A percentile compares a stretch with the other conserved stretches of the same genome.
Conservation (phyloP, 1,139 yeast species). For the Suhomyces chickasaworum region DNA sequence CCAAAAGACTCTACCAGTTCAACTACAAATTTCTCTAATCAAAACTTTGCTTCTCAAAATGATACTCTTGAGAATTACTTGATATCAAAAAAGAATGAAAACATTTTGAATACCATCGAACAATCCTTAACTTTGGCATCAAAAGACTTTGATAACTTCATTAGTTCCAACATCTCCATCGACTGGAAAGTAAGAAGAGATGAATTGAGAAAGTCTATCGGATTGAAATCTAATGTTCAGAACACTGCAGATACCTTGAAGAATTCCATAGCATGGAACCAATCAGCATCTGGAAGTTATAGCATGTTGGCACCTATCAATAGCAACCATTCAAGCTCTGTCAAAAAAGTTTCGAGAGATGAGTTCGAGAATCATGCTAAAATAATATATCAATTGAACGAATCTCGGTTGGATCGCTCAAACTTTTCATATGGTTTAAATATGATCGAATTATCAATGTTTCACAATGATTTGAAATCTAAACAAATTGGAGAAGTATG, state of each 20-base stretch:
- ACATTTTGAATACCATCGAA: constrained; percentile 80
- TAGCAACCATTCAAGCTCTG: constrained; percentile 20
- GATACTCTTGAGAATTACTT: constrained; percentile 55
- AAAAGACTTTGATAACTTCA: constrained; percentile 76
- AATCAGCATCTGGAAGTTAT: constrained; percentile 36
- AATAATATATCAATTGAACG: constrained; percentile 68
- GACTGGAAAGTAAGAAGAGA: constrained; percentile 85
- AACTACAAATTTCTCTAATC: constrained; percentile 12
- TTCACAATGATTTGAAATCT: constrained; percentile 56
- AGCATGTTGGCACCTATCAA: constrained; percentile 39
- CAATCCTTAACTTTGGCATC: constrained; percentile 76
- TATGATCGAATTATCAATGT: constrained; percentile 55
- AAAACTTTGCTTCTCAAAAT: constrained; percentile 2
- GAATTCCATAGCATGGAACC: constrained; percentile 39
- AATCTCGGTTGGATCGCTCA: constrained; percentile 56
- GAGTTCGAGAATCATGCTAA: constrained; percentile 76
- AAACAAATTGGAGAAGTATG: constrained; percentile 67
- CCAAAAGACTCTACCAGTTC: constrained; percentile 19
- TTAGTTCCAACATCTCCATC: constrained; percentile 68
- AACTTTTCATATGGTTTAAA: constrained; percentile 54
- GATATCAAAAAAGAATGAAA: constrained; percentile 76
- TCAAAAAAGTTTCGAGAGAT: constrained; percentile 47
- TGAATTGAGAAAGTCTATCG: constrained; percentile 70
- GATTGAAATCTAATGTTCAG: constrained; percentile 26
- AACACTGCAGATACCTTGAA: constrained; percentile 22